phyloP scores from a whole-genome alignment of 352 stramenopile species.

The Pythium apleroticum region DNA sequence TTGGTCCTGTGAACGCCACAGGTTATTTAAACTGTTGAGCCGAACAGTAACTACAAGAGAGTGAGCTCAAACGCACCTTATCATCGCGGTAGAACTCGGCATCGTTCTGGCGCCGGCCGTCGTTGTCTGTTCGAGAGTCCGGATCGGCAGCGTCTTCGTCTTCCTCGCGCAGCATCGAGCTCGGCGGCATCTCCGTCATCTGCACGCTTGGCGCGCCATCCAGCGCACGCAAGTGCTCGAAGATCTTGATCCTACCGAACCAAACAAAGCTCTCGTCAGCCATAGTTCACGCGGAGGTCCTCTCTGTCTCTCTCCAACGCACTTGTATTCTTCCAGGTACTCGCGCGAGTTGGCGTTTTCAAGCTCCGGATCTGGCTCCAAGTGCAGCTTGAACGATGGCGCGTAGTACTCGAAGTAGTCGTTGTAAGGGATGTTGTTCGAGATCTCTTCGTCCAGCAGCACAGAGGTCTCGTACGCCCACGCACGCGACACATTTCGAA shows the following conservation, averaged over 20 bases:
- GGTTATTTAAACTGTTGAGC: too few relatives aligned
- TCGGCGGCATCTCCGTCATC: conserved; percentile 73
- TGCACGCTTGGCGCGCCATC: conserved; percentile 80
- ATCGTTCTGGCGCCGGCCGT: conserved; percentile 72
- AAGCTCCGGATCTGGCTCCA: conserved; percentile 73
- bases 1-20: conserved; percentile 40
- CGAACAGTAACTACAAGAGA: not conserved
- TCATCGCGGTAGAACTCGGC: conserved; percentile 83
- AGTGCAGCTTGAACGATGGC: conserved; percentile 83
- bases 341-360: conserved; percentile 84
- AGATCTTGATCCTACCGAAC: conserved; percentile 69
- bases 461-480: conserved; percentile 98
- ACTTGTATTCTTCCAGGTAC: conserved; percentile 88
- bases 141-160: conserved; percentile 75
- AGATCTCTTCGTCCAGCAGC: conserved; percentile 80
- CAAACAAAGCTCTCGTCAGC: not conserved
- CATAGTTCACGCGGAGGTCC: not conserved
- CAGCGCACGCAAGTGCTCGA: conserved; percentile 76
- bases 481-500: conserved; percentile 88
- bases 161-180: conserved; percentile 73
- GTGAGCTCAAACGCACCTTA: conserved; percentile 36
- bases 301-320: conserved; percentile 21
- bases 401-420: conserved; percentile 88
- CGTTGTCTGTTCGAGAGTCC: conserved; percentile 67
- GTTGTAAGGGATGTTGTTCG: conserved; percentile 83